These are phyloP conservation scores for Dysphania ambrosioides DNA, from an alignment of 148 eudicot genomes.

Conservation along the genomic window DNA sequence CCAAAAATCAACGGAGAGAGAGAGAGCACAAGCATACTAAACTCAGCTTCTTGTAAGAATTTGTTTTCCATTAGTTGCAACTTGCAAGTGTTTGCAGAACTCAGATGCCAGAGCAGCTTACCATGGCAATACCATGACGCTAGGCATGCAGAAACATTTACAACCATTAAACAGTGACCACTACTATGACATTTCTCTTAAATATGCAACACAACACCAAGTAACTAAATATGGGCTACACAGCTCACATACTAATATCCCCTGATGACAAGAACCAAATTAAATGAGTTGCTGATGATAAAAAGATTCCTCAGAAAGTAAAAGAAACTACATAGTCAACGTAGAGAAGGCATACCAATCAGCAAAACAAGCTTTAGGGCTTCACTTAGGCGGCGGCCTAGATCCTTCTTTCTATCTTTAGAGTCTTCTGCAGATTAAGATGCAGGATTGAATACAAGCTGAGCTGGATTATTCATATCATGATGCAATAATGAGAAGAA, in stretches of 20 bases:
- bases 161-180: not conserved
- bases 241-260: not conserved
- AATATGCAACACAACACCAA: not conserved
- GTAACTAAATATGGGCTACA: not conserved
- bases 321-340: not conserved
- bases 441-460: conserved; percentile 1
- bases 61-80: not conserved
- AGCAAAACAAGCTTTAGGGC: conserved; percentile 84
- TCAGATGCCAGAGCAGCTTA: not conserved
- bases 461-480: not conserved
- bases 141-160: not conserved
- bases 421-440: conserved; percentile 53
- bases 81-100: not conserved
- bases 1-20: too few species aligned
- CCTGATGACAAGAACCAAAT: not conserved
- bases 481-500: not conserved
- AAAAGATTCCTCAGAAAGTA: not conserved
- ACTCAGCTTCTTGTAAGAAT: too few species aligned
- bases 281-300: not conserved
- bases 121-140: not conserved
- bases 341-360: conserved; percentile 63
- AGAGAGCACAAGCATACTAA: too few species aligned
- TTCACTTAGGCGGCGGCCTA: conserved; percentile 64
- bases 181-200: not conserved
- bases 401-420: conserved; percentile 51